Percentiles rank a stretch among this genome's conserved stretches.
Evolutionary conservation across 352 stramenopile species (phyloP).

Genomic region (Globisporangium viniferum): DNA sequence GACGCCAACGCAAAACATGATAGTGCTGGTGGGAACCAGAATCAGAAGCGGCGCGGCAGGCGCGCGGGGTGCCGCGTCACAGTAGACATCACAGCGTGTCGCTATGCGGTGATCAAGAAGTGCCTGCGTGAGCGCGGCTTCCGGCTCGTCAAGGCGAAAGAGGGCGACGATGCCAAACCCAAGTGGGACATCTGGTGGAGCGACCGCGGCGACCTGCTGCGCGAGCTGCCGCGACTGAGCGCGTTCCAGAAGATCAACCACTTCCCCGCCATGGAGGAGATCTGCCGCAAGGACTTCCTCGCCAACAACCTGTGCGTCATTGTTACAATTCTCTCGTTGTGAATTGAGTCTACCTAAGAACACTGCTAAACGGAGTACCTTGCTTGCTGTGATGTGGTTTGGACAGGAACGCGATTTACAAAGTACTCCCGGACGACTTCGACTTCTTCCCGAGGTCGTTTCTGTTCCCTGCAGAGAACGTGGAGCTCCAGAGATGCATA

Average conservation of each 20-base stretch:
- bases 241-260: conserved; percentile 54
- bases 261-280: conserved; percentile 56
- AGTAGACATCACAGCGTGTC: conserved; percentile 38
- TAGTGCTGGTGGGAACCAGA: neutral
- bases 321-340: too few relatives aligned
- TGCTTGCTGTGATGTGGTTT: neutral
- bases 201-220: conserved; percentile 41
- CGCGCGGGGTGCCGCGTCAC: conserved; percentile 22
- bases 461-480: conserved; percentile 30
- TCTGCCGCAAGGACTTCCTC: conserved; percentile 53
- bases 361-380: neutral
- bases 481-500: conserved; percentile 35
- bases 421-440: conserved; percentile 33
- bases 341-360: neutral
- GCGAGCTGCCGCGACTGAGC: conserved; percentile 33
- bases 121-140: conserved; percentile 40
- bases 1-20: neutral
- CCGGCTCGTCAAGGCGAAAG: conserved; percentile 33
- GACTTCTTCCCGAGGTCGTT: conserved; percentile 44
- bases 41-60: neutral
- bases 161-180: conserved; percentile 12
- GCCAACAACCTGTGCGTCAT: conserved; percentile 42
- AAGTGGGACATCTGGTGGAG: conserved; percentile 58
- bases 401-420: conserved; percentile 37
- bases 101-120: conserved; percentile 43